A percentile compares a stretch with the other conserved stretches of the same genome.
Evolutionary conservation across 768 basidiomycete species (phyloP).

Genomic region (Suillus lakei): DNA sequence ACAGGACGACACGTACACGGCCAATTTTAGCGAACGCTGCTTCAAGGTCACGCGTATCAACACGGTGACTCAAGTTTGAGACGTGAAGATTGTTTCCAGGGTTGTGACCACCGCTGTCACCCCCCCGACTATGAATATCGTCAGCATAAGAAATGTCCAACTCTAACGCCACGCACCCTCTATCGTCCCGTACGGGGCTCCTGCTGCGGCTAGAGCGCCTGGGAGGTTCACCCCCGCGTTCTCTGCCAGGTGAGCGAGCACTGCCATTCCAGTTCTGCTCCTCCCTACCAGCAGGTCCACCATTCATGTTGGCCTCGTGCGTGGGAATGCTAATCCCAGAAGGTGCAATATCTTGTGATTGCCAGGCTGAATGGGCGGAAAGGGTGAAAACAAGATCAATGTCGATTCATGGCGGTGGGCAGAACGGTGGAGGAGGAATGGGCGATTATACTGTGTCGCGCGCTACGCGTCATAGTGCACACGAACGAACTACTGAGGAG

Average conservation of each 20-base stretch:
- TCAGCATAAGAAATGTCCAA: background rate
- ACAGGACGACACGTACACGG: constrained; percentile 52
- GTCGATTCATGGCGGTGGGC: constrained; percentile 40
- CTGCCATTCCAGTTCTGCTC: constrained; percentile 58
- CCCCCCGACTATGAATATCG: constrained; percentile 2
- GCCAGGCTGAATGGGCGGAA: constrained; percentile 68
- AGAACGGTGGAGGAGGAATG: constrained; percentile 36
- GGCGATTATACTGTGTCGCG: constrained; percentile 11
- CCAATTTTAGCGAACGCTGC: constrained; percentile 89
- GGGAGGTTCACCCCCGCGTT: constrained; percentile 53
- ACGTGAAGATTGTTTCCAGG: constrained; percentile 72
- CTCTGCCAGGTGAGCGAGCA: constrained; percentile 49
- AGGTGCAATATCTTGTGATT: constrained; percentile 81
- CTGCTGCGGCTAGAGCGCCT: constrained; percentile 79
- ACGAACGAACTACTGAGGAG: constrained; percentile 10
- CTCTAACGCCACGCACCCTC: constrained; percentile 52
- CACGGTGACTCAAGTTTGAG: constrained; percentile 60
- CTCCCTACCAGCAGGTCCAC: constrained; percentile 50
- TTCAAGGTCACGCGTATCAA: constrained; percentile 88
- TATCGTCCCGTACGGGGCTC: constrained; percentile 67
- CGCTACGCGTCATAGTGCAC: constrained; percentile 18
- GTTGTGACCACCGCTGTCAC: constrained; percentile 46
- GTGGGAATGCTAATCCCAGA: constrained; percentile 77
- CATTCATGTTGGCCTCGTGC: constrained; percentile 48
- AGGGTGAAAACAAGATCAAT: constrained; percentile 48